These are phyloP conservation scores for Podila clonocystis DNA, from an alignment of 192 early-diverging fungal genomes.

Conservation along the genomic window DNA sequence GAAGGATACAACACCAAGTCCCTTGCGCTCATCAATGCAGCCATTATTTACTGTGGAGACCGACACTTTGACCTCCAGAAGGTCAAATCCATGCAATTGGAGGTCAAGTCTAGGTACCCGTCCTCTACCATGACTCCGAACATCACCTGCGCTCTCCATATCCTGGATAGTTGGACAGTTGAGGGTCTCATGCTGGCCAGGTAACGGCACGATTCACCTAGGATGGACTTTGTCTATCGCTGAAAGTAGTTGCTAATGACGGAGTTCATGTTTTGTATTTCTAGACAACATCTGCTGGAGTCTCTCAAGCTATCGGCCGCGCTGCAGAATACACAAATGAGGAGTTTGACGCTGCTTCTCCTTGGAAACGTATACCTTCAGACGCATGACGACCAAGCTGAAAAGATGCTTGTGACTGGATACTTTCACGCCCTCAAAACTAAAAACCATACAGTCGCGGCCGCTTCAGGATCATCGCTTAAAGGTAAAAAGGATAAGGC, in stretches of 20 bases:
- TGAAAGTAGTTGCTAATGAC: not conserved
- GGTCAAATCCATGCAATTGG: conserved; percentile 18
- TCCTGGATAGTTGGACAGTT: conserved; percentile 37
- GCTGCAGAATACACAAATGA: conserved; percentile 50
- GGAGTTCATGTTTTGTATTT: conserved; percentile 1
- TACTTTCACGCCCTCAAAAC: conserved; percentile 42
- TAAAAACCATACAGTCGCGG: conserved; percentile 26
- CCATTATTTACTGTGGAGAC: conserved; percentile 36
- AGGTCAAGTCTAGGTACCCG: conserved; percentile 18
- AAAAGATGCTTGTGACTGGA: conserved; percentile 53
- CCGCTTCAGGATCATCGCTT: conserved; percentile 29
- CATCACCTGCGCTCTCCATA: conserved; percentile 29
- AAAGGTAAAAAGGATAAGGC: conserved; percentile 27
- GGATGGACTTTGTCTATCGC: conserved; percentile 2
- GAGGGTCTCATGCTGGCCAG: conserved; percentile 34
- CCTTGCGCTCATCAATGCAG: conserved; percentile 29
- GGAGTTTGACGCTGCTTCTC: conserved; percentile 44
- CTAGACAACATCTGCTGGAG: conserved; percentile 55
- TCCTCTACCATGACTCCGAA: conserved; percentile 10
- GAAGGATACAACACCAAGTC: conserved; percentile 48
- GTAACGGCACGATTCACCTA: conserved; percentile 18
- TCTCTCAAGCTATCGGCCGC: conserved; percentile 43
- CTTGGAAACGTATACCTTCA: conserved; percentile 50
- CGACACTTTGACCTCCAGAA: conserved; percentile 11
- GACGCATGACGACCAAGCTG: conserved; percentile 56